Evolutionary conservation across 495 filamentous ascomycete species (phyloP), one percentile per base, ranked within the genome.

Genomic region (Trichoderma asperelloides): DNA sequence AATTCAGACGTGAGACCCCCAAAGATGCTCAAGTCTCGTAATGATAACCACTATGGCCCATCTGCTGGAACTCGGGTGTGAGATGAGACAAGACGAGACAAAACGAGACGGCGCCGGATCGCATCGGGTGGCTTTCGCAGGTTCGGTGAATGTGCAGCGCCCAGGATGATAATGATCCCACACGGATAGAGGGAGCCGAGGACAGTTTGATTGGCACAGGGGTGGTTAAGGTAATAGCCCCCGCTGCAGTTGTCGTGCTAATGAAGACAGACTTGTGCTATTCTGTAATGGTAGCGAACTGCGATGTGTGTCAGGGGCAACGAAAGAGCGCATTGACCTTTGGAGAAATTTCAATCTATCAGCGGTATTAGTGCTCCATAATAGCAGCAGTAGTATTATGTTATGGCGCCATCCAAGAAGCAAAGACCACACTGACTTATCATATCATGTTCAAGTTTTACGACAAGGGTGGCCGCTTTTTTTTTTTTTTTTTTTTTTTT

Each of bases 201-300:
- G 13, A 18, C 23, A 60, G 55, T 60, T 60, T 60, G 55, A 60
- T 60, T 60, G 55, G 55, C 55, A n/a, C 55, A 60, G 25, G 55
- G 55, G 55, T 60, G 23, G 23, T 27, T 13, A 60, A 60, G 55
- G 55, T 13, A 27, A 60, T 60, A 15, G 12, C 55, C 55, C n/a
- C 55, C 55, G 27, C 55, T 12, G 55, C 55, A 37, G 5, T 60
- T 21, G 55, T 60, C 55, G 55, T 11, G 25, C 55, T 60, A 60
- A 25, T 37, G 33, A 37, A 37, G 33, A 37, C 33, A 37, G 33
- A 37, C 33, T 37, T 37, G 33, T 37, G 33, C 33, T 37, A 37
- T 37, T 37, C 33, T 37, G 33, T 37, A 37, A 37, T 37, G 25
- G 49, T 55, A 55, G 49, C 21, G 49, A 55, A n/a, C 49, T 25